These are phyloP conservation scores for Sporothrix dimorphospora DNA, from an alignment of 2,329 filamentous ascomycete species.

Conservation along the genomic window DNA sequence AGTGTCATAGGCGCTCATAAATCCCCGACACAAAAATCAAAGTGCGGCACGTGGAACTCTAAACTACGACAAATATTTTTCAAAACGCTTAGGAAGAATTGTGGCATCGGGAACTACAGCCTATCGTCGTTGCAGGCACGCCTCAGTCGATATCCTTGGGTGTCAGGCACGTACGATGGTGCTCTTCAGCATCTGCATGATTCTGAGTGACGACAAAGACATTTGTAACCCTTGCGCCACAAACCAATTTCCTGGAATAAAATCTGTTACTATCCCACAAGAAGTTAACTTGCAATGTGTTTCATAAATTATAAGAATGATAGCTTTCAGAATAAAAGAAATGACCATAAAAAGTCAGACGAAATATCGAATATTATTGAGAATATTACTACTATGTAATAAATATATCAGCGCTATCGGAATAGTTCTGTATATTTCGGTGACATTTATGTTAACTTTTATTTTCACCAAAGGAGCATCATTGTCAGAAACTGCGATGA, in stretches of 20 bases:
- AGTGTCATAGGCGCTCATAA: not conserved
- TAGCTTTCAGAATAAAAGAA: too few species aligned
- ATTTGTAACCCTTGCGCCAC: too few species aligned
- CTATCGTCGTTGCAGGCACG: not conserved
- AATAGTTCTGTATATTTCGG: too few species aligned
- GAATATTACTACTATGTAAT: too few species aligned
- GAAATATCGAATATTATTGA: too few species aligned
- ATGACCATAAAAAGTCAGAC: too few species aligned
- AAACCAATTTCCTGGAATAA: not conserved
- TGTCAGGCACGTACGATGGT: not conserved
- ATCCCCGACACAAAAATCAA: not conserved
- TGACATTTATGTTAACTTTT: not conserved
- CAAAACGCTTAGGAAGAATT: not conserved
- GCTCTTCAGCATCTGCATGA: not conserved
- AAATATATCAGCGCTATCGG: too few species aligned
- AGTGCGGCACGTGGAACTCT: not conserved
- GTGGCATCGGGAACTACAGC: not conserved
- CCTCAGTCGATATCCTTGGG: not conserved
- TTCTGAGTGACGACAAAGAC: too few species aligned
- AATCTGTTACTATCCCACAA: too few species aligned
- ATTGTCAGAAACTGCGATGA: too few species aligned
- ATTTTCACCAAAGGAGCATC: not conserved
- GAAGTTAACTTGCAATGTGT: too few species aligned
- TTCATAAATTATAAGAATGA: too few species aligned
- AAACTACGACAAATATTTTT: not conserved